Evolutionary conservation across 768 basidiomycete species (phyloP), one percentile per base, ranked within the genome.

Genomic region (Naganishia friedmannii): DNA sequence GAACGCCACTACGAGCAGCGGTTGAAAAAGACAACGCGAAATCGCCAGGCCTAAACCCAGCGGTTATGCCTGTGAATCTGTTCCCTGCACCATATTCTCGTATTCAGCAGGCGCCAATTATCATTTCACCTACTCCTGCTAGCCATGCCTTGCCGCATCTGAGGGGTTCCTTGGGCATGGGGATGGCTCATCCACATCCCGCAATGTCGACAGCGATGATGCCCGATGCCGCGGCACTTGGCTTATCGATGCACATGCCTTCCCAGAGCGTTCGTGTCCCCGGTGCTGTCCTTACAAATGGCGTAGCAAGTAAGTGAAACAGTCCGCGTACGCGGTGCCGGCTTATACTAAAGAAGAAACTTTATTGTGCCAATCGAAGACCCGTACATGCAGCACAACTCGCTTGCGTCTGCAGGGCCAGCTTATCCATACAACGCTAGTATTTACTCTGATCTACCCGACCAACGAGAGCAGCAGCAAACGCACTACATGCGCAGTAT

Each of bases 371-470:
- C n/a, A n/a, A n/a, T n/a, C n/a, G n/a, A n/a, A 63, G 60, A 63
- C 17, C 60, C 60, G 7, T 63, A 63, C 39, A 63, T 63, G 2
- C 60, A 63, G 15, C 42, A 63, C 60, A 63, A 63, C 26, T 63
- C 60, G 8, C 60, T 63, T 26, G 60, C 60, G 21, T 63, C 60
- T 29, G 60, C 60, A 7, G 60, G n/a, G n/a, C 60, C 60, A 29
- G 23, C 17, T 34, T 63, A 42, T 26, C 39, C 23, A 13, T 63
- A 63, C 26, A 63, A 63, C 26, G 60, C 60, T n/a, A 63, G 60
- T n/a, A 42, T 63, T 12, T 63, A 45, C 26, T 63, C 60, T 9
- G 39, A 39, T 19, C n/a, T 42, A 28, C 39, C 29, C 26, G 31
- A 28, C 17, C 37, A 60, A 19, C 57, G 37, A n/a, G 57, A 45